Base-by-base conservation (phyloP, 2,329 filamentous ascomycete species). In the Rhynchosporium graminicola region DNA sequence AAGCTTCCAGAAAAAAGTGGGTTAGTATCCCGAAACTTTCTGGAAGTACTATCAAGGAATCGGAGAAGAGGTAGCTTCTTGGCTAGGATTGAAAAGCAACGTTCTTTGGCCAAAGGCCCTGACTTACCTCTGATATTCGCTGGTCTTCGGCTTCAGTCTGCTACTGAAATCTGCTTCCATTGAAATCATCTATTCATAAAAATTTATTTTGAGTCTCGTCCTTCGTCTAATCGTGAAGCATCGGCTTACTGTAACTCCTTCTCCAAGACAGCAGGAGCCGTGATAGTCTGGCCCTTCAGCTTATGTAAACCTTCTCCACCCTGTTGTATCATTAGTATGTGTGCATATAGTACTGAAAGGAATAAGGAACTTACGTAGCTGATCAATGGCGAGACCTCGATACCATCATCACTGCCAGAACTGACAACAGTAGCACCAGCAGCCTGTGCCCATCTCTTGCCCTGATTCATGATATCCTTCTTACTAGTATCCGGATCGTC, bases 401-500 rank as follows among this genome's bases (percentile, higher is more conserved):
- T 83, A 43, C 95, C 94, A 42, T 80, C 80, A 13, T 83, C 82
- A 4, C 78, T 75, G 6, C 80, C 79, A 58, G 90, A 86, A 65
- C 86, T 88, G 45, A 87, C 83, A 46, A 97, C 87, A 8, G 83
- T 83, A 31, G 86, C 92, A 54, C 94, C 95, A 7, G 89, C 92
- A 60, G 84, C 87, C 77, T 91, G 80, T 55, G 91, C 80, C 93
- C 95, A 99, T 71, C 90, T 87, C 77, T 87, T 86, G 50, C 95
- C 95, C 79, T 98, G 95, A 51, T 82, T 80, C 87, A 97, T 89
- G 74, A 98, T 96, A 75, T 98, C 92, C 68, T 81, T 82, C 79
- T 88, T 91, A 82, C 92, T 97, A 57, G 95, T 99, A 70, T 97
- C 92, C 10, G 92, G 90, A 76, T 97, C 92, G 74, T 99, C 95